phyloP scores from a whole-genome alignment of 306 rosid genomes.

The Vigna unguiculata region DNA sequence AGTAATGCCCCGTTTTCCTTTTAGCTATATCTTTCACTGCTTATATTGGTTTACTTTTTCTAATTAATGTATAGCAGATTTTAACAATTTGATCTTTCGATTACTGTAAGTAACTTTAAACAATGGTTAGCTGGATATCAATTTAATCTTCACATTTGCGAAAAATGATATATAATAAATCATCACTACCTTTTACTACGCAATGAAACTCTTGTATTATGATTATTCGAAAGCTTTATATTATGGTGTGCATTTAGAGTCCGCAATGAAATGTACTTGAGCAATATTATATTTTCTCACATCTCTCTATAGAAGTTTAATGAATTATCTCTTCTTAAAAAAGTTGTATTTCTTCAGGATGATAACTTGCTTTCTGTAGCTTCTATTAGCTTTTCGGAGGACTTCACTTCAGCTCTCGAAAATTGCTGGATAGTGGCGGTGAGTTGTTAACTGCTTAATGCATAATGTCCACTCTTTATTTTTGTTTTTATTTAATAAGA shows the following conservation, averaged over 20 bases:
- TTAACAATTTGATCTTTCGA: slow-evolving; percentile 19
- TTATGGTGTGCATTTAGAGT: slow-evolving; percentile 26
- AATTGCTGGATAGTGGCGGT: slow-evolving; percentile 77
- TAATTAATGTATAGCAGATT: not conserved
- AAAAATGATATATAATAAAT: slow-evolving; percentile 25
- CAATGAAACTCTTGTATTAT: slow-evolving; percentile 35
- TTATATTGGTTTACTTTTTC: not conserved
- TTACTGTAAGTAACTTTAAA: slow-evolving; percentile 18
- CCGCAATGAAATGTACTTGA: slow-evolving; percentile 20
- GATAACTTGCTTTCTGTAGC: slow-evolving; percentile 77
- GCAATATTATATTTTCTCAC: slow-evolving; percentile 9
- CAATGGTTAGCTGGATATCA: slow-evolving; percentile 14
- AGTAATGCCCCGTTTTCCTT: slow-evolving; percentile 56
- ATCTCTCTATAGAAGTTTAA: not conserved
- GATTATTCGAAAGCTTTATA: slow-evolving; percentile 6
- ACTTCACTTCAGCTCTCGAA: slow-evolving; percentile 64
- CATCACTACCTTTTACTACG: slow-evolving; percentile 17
- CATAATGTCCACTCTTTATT: slow-evolving; percentile 6
- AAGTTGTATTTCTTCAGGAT: slow-evolving; percentile 56
- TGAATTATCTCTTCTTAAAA: slow-evolving; percentile 33
- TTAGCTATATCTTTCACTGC: slow-evolving; percentile 29
- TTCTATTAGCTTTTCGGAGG: slow-evolving; percentile 75
- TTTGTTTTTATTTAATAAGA: no score
- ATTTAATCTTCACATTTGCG: slow-evolving; percentile 23
- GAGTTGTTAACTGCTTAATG: slow-evolving; percentile 51